Percentiles rank a stretch among this genome's conserved stretches.
Evolutionary conservation across 1,284 basidiomycete genomes (phyloP).

Genomic region (Heliocybe sulcata): DNA sequence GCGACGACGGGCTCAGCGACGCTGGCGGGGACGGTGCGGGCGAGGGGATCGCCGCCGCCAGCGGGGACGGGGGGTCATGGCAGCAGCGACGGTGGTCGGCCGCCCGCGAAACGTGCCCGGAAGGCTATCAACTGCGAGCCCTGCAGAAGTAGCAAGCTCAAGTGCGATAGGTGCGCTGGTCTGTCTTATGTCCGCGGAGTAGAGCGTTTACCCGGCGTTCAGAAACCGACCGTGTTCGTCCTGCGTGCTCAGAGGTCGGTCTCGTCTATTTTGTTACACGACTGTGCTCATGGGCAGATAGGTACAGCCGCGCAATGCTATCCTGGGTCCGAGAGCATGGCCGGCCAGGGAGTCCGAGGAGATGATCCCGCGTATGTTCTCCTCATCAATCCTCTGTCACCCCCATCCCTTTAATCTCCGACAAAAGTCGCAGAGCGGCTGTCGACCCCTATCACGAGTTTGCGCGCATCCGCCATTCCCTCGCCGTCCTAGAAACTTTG

Average conservation of each 20-base stretch:
- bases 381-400: background rate
- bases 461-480: slow-evolving; percentile 63
- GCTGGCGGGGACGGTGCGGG: slow-evolving; percentile 1
- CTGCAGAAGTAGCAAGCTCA: slow-evolving; percentile 76
- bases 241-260: slow-evolving; percentile 65
- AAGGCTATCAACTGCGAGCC: slow-evolving; percentile 84
- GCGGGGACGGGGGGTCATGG: background rate
- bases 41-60: background rate
- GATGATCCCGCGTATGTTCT: background rate
- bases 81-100: background rate
- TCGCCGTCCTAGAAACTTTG: slow-evolving; percentile 52
- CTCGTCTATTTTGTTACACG: background rate
- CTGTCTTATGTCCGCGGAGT: background rate
- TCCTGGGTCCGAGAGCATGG: background rate
- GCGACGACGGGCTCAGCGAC: background rate
- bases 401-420: background rate
- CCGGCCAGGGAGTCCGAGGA: background rate
- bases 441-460: slow-evolving; percentile 70
- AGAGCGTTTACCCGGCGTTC: background rate
- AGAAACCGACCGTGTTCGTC: slow-evolving; percentile 80
- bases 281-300: slow-evolving; percentile 2
- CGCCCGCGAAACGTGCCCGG: slow-evolving; percentile 65
- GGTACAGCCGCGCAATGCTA: slow-evolving; percentile 8
- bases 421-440: slow-evolving; percentile 28
- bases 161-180: slow-evolving; percentile 63